These are phyloP conservation scores for Macrocybe gigantea DNA, from an alignment of 768 basidiomycete genomes.

Conservation along the genomic window DNA sequence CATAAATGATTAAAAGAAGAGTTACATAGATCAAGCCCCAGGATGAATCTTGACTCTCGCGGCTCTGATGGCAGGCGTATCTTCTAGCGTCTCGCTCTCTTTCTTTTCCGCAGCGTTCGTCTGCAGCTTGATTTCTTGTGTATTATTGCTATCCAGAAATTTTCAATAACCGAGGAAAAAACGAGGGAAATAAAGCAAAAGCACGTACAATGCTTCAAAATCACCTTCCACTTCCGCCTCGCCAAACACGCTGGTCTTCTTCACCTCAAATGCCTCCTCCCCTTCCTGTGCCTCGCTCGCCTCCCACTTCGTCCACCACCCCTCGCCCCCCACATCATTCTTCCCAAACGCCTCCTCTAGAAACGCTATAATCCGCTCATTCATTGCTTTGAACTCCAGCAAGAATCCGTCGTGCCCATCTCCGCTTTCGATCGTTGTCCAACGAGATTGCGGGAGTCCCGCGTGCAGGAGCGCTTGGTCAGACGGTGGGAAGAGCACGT, in stretches of 20 bases:
- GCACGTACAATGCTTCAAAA: no score
- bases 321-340: no score
- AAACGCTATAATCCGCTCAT: slow-evolving; percentile 66
- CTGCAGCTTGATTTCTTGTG: no score
- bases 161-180: no score
- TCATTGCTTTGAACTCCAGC: slow-evolving; percentile 94
- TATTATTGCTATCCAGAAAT: no score
- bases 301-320: slow-evolving; percentile 50
- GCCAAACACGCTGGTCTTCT: slow-evolving; percentile 93
- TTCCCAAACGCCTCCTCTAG: slow-evolving; percentile 68
- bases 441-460: slow-evolving; percentile 71
- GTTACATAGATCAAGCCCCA: no score
- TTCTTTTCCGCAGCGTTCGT: no score
- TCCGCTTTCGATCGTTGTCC: slow-evolving; percentile 76
- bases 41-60: no score
- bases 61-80: no score
- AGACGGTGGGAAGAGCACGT: slow-evolving; percentile 88
- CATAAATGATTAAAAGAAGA: no score
- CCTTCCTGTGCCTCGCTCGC: slow-evolving; percentile 17
- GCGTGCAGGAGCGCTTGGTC: slow-evolving; percentile 84
- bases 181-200: no score
- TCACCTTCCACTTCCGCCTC: slow-evolving; percentile 83
- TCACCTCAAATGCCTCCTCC: slow-evolving; percentile 60
- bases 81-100: no score
- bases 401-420: slow-evolving; percentile 98